phyloP scores from a whole-genome alignment of 176 grass and related monocot species.

The Paspalum notatum region DNA sequence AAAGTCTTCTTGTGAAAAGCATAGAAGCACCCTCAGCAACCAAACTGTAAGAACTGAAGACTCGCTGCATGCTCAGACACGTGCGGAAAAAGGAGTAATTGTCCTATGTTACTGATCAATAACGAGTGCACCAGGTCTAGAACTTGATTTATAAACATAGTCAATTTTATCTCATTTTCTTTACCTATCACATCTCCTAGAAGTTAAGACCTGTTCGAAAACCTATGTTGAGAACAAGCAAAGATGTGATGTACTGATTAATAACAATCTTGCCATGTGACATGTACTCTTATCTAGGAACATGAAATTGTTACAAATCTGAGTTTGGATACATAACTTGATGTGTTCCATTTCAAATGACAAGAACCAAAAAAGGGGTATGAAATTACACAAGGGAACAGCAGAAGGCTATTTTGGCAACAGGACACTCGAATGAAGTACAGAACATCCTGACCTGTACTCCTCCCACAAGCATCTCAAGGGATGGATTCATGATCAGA shows the following conservation, averaged over 20 bases:
- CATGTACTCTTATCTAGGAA: neutral
- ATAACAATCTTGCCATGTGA: neutral
- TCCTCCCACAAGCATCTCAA: constrained; percentile 88
- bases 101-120: neutral
- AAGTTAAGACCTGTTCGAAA: neutral
- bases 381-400: neutral
- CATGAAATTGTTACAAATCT: neutral
- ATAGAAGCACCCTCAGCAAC: neutral
- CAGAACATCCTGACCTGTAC: constrained; percentile 62
- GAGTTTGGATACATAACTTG: neutral
- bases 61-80: neutral
- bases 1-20: neutral
- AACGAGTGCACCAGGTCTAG: neutral
- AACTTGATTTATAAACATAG: neutral
- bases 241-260: neutral
- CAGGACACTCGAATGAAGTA: neutral
- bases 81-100: neutral
- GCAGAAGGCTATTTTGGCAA: neutral
- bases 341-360: neutral
- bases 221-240: neutral
- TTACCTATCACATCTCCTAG: neutral
- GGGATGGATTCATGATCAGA: constrained; percentile 83
- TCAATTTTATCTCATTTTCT: neutral
- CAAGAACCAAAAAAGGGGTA: neutral
- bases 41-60: constrained; percentile 1